Conservation (phyloP, 163 green algal species). For the Scenedesmus sp. region DNA sequence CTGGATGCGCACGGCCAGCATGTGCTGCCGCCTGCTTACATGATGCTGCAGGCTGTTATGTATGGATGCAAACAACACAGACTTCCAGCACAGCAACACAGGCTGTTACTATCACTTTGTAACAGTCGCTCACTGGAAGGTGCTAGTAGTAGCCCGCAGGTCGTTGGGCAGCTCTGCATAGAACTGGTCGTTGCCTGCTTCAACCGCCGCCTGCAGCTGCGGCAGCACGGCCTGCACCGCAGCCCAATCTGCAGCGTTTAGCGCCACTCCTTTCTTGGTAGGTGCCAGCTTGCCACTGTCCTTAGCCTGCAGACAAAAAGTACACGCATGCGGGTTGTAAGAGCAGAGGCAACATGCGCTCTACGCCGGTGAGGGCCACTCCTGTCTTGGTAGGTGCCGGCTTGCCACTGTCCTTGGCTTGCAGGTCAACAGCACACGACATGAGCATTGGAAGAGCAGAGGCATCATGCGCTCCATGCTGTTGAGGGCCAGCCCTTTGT, state of each 20-base stretch:
- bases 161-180: slow-evolving; percentile 24
- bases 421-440: no score
- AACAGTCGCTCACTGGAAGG: slow-evolving; percentile 32
- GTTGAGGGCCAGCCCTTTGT: no score
- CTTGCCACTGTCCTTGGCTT: no score
- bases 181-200: neutral
- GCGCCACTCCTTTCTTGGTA: slow-evolving; percentile 48
- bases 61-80: neutral
- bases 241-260: slow-evolving; percentile 46
- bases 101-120: neutral
- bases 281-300: slow-evolving; percentile 37
- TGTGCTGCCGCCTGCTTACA: no score
- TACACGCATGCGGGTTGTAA: neutral
- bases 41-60: no score
- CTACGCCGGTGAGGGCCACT: no score
- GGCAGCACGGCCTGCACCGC: slow-evolving; percentile 48
- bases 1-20: no score
- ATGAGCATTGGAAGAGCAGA: no score
- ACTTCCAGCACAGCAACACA: neutral
- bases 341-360: neutral
- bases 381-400: no score
- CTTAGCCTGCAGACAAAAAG: neutral
- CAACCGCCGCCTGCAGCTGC: slow-evolving; percentile 31
- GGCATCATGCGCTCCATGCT: no score
- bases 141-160: slow-evolving; percentile 11